Conservation (phyloP, 495 filamentous ascomycete genomes). For the Lasiosphaeriaceae sp. region DNA sequence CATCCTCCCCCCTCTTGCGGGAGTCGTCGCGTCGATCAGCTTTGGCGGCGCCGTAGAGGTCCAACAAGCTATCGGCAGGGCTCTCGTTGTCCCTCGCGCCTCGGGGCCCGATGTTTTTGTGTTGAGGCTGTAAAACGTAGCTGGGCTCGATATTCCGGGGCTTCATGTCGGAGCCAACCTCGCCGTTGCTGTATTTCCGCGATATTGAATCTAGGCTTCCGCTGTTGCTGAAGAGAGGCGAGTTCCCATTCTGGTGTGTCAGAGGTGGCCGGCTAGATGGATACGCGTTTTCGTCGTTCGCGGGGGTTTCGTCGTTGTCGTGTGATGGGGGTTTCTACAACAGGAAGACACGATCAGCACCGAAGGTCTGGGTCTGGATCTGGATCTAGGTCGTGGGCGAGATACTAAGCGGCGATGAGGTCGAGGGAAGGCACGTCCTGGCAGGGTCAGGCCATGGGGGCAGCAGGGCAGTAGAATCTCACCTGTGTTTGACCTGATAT, state of each 20-base stretch:
- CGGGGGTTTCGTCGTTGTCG: conserved; percentile 14
- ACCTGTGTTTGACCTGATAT: conserved; percentile 37
- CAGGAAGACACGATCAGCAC: conserved; percentile 4
- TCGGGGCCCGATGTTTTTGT: conserved; percentile 37
- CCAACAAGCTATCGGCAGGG: conserved; percentile 54
- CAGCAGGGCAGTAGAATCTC: conserved; percentile 14
- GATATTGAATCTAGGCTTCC: conserved; percentile 10
- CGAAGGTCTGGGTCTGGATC: background rate
- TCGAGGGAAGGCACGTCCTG: too few species aligned
- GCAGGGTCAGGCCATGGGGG: background rate
- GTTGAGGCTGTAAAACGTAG: conserved; percentile 18
- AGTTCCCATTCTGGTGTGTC: conserved; percentile 33
- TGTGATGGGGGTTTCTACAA: conserved; percentile 13
- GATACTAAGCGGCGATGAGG: too few species aligned
- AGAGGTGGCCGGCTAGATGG: conserved; percentile 14
- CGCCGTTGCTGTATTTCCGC: conserved; percentile 17
- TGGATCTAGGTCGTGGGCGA: too few species aligned
- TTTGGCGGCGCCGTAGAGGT: conserved; percentile 44
- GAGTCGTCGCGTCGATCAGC: conserved; percentile 12
- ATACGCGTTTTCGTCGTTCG: conserved; percentile 15
- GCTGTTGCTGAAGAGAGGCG: conserved; percentile 12
- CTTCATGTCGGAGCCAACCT: conserved; percentile 15
- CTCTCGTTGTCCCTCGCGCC: conserved; percentile 53
- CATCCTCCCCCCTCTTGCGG: conserved; percentile 9
- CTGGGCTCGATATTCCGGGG: conserved; percentile 9